Conservation (phyloP, 257 asterid genomes). For the Misopates orontium region DNA sequence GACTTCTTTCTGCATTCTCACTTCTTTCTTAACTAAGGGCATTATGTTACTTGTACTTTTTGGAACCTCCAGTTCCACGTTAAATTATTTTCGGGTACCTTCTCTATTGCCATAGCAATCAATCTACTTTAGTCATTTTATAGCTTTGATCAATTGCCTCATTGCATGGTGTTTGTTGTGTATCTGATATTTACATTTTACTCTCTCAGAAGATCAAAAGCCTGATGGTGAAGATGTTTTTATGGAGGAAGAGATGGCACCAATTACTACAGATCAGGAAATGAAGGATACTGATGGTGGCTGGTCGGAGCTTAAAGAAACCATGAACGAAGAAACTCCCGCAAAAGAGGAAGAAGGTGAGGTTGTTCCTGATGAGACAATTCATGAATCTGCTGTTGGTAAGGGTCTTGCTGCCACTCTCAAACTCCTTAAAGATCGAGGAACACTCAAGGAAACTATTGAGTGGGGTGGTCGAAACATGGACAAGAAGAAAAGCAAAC, state of each 20-base stretch:
- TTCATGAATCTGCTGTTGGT: conserved; percentile 85
- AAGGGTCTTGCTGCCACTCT: conserved; percentile 85
- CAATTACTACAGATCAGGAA: conserved; percentile 54
- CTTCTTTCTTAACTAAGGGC: not conserved
- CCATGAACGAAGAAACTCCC: not conserved
- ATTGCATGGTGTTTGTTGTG: not conserved
- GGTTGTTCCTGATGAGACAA: conserved; percentile 65
- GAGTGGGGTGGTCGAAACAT: conserved; percentile 99
- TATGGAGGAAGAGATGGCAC: conserved; percentile 85
- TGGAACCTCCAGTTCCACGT: not conserved
- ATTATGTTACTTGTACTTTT: conserved; percentile 6
- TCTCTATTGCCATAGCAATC: not conserved
- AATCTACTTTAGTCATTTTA: not conserved
- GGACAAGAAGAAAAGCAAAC: conserved; percentile 97
- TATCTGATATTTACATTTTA: conserved; percentile 14
- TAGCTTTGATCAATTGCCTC: conserved; percentile 20
- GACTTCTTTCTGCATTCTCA: not conserved
- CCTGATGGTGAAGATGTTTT: conserved; percentile 82
- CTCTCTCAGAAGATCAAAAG: conserved; percentile 59
- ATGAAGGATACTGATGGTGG: conserved; percentile 53
- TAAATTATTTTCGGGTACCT: not conserved
- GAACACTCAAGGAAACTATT: conserved; percentile 78
- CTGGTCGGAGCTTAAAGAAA: conserved; percentile 67
- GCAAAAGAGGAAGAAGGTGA: conserved; percentile 39
- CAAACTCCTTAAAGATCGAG: conserved; percentile 76